Evolutionary conservation across 2,329 filamentous ascomycete species (phyloP), one percentile per base, ranked within the genome.

Genomic region (Claviceps quebecensis): DNA sequence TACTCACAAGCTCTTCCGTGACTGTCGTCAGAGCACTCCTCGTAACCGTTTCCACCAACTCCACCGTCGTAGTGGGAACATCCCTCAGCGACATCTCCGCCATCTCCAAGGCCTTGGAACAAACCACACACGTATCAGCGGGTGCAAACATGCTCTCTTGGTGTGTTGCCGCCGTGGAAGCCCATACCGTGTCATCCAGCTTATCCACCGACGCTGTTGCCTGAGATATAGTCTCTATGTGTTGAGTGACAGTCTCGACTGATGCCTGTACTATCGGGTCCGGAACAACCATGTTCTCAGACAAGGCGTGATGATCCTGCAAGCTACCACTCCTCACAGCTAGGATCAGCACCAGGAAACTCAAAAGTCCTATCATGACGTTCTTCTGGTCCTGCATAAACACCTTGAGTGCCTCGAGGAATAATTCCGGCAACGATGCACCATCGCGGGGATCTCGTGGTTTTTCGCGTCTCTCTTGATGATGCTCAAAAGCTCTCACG

Each of bases 311-410:
- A 17, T 58, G 51, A 9, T 57, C 55, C 16, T 52, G 53, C 4
- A 60, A 52, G 9, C 53, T 54, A 40, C 61, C 53, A 54, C 66
- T 53, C 48, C 65, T 56, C 13, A 75, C 49, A 1, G 76, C 74
- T 9, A 82, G 66, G 29, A 78, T 51, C 14, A 80, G 56, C 2
- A 80, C 71, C n/a, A 83, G 60, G 2, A 76, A 53, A 51, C 75
- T 72, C 48, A 84, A 65, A 0, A 77, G 58, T 5, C 70, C 67
- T 26, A 83, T 82, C n/a, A 72, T 65, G 9, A 82, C 61, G 52
- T 83, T 83, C 65, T 76, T 81, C 52, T 71, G 71, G 57, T 83
- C 80, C 46, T 73, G 71, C 57, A 83, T 59, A 17, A 77, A 62
- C 7, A 83, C 73, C 36, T 72, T 70, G 48, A 69, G 66, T 0